phyloP scores from a whole-genome alignment of 176 grass and related monocot genomes.

The Chrysopogon serrulatus region DNA sequence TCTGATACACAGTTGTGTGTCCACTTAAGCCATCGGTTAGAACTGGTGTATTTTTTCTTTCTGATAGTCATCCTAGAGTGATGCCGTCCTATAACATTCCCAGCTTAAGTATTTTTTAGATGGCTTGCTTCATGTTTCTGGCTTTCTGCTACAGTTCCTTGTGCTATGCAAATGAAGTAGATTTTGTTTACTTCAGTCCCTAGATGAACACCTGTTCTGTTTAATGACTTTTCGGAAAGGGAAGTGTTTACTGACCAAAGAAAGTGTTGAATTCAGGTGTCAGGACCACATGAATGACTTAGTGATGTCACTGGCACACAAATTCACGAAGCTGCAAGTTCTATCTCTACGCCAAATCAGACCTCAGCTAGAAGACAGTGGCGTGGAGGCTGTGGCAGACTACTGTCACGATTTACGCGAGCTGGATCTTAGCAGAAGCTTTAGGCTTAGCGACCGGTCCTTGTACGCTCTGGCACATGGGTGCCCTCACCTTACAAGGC shows the following conservation, averaged over 20 bases:
- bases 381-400: slow-evolving; percentile 62
- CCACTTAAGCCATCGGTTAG: background rate
- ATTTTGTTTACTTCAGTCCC: background rate
- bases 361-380: slow-evolving; percentile 81
- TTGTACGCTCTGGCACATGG: slow-evolving; percentile 65
- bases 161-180: background rate
- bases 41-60: background rate
- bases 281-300: slow-evolving; percentile 76
- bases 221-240: background rate
- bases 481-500: slow-evolving; percentile 59
- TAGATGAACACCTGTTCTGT: background rate
- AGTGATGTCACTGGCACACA: slow-evolving; percentile 55
- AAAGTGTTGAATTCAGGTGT: slow-evolving; percentile 50
- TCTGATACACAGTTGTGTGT: background rate
- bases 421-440: slow-evolving; percentile 84
- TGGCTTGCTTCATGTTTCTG: background rate
- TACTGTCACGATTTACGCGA: slow-evolving; percentile 62
- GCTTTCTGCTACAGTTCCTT: background rate
- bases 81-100: background rate
- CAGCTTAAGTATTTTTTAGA: background rate
- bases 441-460: slow-evolving; percentile 60
- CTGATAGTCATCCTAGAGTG: background rate
- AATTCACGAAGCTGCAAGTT: slow-evolving; percentile 71
- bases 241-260: background rate
- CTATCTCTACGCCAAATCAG: slow-evolving; percentile 65